Evolutionary conservation across 306 rosid genomes (phyloP).

Genomic region (Pachyrhizus erosus): DNA sequence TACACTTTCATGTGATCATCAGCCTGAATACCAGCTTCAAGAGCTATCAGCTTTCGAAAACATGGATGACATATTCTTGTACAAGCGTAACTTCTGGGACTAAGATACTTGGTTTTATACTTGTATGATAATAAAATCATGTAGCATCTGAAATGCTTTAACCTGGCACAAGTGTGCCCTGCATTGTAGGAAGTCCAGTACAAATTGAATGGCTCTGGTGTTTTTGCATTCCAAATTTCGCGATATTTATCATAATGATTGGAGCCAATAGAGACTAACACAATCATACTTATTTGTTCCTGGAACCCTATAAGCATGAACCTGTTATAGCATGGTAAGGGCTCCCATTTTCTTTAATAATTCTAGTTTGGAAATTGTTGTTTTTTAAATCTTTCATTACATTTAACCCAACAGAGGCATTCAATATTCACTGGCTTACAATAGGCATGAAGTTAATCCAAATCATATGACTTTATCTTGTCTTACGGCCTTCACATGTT

Average conservation of each 20-base stretch:
- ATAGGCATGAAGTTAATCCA: conserved; percentile 27
- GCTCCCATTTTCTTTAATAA: conserved; percentile 41
- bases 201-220: conserved; percentile 61
- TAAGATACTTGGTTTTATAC: conserved; percentile 65
- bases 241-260: conserved; percentile 40
- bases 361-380: conserved; percentile 14
- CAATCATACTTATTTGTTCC: conserved; percentile 41
- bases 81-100: conserved; percentile 75
- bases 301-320: conserved; percentile 44
- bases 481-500: conserved; percentile 44
- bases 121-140: conserved; percentile 50
- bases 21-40: conserved; percentile 54
- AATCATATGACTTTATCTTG: conserved; percentile 6
- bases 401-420: conserved; percentile 44
- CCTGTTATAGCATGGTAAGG: conserved; percentile 46
- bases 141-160: conserved; percentile 52
- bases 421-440: conserved; percentile 58
- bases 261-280: conserved; percentile 44
- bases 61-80: conserved; percentile 81
- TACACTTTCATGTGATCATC: conserved; percentile 44
- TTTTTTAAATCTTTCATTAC: conserved; percentile 32
- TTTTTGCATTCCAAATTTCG: conserved; percentile 49
- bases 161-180: not conserved
- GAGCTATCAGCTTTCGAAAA: conserved; percentile 61
- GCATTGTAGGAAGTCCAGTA: conserved; percentile 46